These are phyloP conservation scores for Solanum hybrid DNA, from an alignment of 305 asterid genomes.

Conservation along the genomic window DNA sequence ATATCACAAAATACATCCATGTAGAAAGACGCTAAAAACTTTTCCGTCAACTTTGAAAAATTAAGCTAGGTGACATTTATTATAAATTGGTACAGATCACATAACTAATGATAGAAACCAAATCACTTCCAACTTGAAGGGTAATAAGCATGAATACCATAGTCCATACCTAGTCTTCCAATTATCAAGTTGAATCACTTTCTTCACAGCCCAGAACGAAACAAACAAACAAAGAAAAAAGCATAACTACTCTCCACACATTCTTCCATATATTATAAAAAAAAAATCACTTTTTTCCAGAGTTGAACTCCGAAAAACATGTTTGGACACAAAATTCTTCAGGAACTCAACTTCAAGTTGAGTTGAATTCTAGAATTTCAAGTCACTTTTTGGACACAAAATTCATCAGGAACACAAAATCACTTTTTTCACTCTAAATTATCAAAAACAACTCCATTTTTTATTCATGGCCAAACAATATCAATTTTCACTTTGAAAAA, in stretches of 20 bases:
- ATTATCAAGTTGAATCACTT: slow-evolving; percentile 61
- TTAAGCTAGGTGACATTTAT: background rate
- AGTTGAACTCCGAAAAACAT: background rate
- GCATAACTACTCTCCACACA: slow-evolving; percentile 38
- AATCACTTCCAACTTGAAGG: slow-evolving; percentile 52
- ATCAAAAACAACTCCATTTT: too few species aligned
- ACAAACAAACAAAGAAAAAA: slow-evolving; percentile 19
- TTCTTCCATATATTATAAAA: too few species aligned
- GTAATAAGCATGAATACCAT: slow-evolving; percentile 60
- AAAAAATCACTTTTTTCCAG: background rate
- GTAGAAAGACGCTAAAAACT: background rate
- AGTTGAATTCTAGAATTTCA: too few species aligned
- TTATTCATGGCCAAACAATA: too few species aligned
- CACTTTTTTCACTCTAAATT: too few species aligned
- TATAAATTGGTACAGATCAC: background rate
- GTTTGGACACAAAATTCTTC: background rate
- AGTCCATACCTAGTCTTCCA: slow-evolving; percentile 74
- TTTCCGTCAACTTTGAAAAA: background rate
- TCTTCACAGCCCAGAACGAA: slow-evolving; percentile 52
- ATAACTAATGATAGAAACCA: background rate
- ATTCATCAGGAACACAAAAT: too few species aligned
- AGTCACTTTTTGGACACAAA: too few species aligned
- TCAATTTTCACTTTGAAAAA: background rate
- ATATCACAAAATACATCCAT: background rate
- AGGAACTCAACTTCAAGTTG: too few species aligned